Base-by-base conservation (phyloP, 805 yeast species). In the Aciculoconidium aculeatum region DNA sequence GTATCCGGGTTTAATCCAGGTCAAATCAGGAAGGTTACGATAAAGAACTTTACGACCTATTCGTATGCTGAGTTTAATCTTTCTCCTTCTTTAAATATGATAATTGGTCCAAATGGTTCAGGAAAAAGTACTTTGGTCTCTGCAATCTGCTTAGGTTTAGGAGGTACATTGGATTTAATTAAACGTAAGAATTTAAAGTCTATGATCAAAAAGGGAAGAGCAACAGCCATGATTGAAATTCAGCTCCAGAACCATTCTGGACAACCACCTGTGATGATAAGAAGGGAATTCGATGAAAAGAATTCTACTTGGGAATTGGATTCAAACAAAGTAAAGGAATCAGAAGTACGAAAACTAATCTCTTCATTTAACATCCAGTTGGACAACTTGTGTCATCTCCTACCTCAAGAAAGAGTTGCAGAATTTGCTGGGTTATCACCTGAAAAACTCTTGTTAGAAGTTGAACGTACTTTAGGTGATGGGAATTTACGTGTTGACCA, bases 51-150 rank as follows among this genome's bases (percentile, higher is more conserved):
- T 60, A 77, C 84, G 49, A 80, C 88, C 0, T 82, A 80, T 50
- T 46, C 75, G 1, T 55, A 70, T 25, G 76, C 83, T 0, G 87
- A 80, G 52, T 86, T 85, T 53, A 65, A 67, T 21, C 68, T 90
- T 33, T 81, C 90, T 0, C 96, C 96, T 0, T 66, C 79, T 2
- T 65, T 92, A 49, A 92, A 92, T 49, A 75, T 92, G 79, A 82
- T 92, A 34, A 80, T 92, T 30, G 98, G 96, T 0, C 96, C 96
- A 8, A 92, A 92, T 51, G 99, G 99, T 19, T 75, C 95, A 0
- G 98, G 98, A 5, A 92, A 92, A 47, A 79, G 92, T 21, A 86
- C 97, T 0, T 74, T 92, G 45, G 88, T 92, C 4, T 84, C 96
- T 36, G 97, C 96, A 0, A 74, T 90, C 1, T 90, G 95, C 49